Conservation (phyloP, 495 filamentous ascomycete genomes). For the Annulohypoxylon moriforme region DNA sequence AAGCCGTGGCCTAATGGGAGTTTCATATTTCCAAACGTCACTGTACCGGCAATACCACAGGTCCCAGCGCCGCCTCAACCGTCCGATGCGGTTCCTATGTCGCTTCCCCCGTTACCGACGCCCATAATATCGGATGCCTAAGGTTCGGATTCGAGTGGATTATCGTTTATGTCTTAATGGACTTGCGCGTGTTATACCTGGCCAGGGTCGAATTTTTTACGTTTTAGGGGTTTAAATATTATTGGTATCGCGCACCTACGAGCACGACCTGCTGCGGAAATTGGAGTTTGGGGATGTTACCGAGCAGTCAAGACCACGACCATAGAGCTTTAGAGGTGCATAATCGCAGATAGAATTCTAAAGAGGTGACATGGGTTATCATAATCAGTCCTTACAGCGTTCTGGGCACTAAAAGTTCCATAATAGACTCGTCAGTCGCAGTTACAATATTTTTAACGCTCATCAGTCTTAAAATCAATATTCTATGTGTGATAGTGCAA, state of each 20-base stretch:
- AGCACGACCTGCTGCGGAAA: not conserved
- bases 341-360: conserved; percentile 10
- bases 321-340: conserved; percentile 32
- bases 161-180: not conserved
- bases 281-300: not conserved
- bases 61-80: conserved; percentile 29
- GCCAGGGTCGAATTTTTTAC: not conserved
- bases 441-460: not conserved
- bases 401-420: not conserved
- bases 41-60: conserved; percentile 18
- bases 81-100: conserved; percentile 13
- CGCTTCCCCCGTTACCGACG: conserved; percentile 24
- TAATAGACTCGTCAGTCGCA: not conserved
- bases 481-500: not conserved
- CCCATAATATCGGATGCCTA: not conserved
- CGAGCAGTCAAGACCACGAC: not conserved
- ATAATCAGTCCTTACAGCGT: conserved; percentile 2
- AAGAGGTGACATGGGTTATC: not conserved
- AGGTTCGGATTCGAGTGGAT: not conserved
- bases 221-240: not conserved
- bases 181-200: not conserved
- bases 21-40: conserved; percentile 36
- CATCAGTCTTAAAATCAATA: not conserved
- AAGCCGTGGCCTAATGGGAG: conserved; percentile 44
- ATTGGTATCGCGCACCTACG: not conserved